Conservation (phyloP, 352 stramenopile genomes). For the Phytophthora quininea region DNA sequence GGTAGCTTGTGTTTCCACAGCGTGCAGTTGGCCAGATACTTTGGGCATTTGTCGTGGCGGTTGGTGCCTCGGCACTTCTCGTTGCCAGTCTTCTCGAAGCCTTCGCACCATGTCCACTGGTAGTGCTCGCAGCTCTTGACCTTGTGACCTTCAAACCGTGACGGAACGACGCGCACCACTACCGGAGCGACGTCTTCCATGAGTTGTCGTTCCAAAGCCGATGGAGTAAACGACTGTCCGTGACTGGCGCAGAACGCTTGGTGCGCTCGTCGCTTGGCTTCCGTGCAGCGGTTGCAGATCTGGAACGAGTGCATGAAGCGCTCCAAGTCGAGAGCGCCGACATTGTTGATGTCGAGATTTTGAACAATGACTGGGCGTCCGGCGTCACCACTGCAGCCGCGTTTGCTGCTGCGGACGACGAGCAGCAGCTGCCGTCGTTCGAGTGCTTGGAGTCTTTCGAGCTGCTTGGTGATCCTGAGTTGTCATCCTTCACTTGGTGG, state of each 20-base stretch:
- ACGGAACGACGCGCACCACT: conserved; percentile 77
- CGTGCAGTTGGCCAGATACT: conserved; percentile 88
- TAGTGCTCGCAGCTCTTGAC: conserved; percentile 88
- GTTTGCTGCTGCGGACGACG: conserved; percentile 2
- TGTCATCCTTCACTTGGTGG: conserved; percentile 74
- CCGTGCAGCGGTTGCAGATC: conserved; percentile 87
- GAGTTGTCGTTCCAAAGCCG: conserved; percentile 63
- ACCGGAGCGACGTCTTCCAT: conserved; percentile 83
- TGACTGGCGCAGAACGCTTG: conserved; percentile 63
- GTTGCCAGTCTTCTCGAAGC: conserved; percentile 83
- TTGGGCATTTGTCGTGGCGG: conserved; percentile 85
- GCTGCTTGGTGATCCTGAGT: conserved; percentile 1
- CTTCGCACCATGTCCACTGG: conserved; percentile 89
- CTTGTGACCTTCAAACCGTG: conserved; percentile 73
- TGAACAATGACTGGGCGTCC: conserved; percentile 65
- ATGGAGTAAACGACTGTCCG: conserved; percentile 50
- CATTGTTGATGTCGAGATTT: conserved; percentile 52
- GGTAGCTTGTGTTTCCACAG: conserved; percentile 88
- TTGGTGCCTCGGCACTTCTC: conserved; percentile 87
- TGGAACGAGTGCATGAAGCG: conserved; percentile 88
- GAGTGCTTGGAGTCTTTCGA: conserved; percentile 20
- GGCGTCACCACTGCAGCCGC: conserved; percentile 23
- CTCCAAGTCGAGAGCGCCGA: conserved; percentile 62
- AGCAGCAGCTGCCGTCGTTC: conserved; percentile 13
- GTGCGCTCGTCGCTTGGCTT: conserved; percentile 72